Evolutionary conservation across 75 land plant species (phyloP).

Genomic region (Picea sitchensis): DNA sequence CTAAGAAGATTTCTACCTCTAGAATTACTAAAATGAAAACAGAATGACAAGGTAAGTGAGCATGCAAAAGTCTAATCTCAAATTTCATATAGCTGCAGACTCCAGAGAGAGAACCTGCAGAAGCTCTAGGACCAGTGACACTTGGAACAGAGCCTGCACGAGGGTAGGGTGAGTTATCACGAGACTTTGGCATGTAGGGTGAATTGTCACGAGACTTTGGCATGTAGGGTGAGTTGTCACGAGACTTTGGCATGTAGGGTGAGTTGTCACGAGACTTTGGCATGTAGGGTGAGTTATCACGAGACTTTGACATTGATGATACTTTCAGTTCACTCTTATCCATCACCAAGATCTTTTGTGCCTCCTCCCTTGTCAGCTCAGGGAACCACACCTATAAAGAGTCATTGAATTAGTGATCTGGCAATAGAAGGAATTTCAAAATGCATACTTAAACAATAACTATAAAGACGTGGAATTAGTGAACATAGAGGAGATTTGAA

Average conservation of each 20-base stretch:
- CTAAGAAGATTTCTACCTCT: too few species aligned
- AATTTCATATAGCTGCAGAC: too few species aligned
- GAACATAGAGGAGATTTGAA: neutral
- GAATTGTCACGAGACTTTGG: neutral
- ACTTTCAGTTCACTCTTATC: conserved; percentile 28
- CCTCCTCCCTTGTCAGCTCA: conserved; percentile 33
- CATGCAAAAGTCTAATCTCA: too few species aligned
- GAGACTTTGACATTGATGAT: neutral
- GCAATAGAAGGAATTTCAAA: neutral
- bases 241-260: neutral
- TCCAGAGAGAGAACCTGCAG: neutral
- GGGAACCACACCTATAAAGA: conserved; percentile 36
- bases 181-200: too few species aligned
- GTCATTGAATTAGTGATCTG: neutral
- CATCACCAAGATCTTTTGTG: conserved; percentile 27
- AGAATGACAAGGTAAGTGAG: too few species aligned
- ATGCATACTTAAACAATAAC: neutral
- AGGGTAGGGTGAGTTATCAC: conserved; percentile 3
- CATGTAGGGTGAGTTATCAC: neutral
- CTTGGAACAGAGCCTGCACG: conserved; percentile 12
- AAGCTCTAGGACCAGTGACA: conserved; percentile 8
- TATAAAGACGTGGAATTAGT: neutral
- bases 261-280: neutral
- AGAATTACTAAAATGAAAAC: too few species aligned
- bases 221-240: neutral